Evolutionary conservation across 306 rosid genomes (phyloP).

Genomic region (Parietaria judaica): DNA sequence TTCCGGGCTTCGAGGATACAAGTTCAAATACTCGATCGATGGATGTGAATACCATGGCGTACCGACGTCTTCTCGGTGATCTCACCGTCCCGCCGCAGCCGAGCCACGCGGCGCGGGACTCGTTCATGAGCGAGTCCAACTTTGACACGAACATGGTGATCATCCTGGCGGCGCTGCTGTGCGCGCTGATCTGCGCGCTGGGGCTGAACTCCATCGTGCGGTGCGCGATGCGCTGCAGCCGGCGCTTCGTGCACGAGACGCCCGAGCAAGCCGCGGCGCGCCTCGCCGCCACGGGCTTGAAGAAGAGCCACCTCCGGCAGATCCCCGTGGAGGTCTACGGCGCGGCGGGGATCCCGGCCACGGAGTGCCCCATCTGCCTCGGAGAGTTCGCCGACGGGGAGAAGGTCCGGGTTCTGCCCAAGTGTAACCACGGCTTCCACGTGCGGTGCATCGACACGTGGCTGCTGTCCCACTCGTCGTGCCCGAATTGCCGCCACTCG

Average conservation of each 20-base stretch:
- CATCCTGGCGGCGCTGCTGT: slow-evolving; percentile 58
- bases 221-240: slow-evolving; percentile 43
- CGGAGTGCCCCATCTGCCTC: slow-evolving; percentile 81
- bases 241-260: slow-evolving; percentile 31
- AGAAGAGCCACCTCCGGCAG: slow-evolving; percentile 40
- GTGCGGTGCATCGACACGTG: slow-evolving; percentile 77
- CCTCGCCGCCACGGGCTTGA: slow-evolving; percentile 42
- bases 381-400: slow-evolving; percentile 75
- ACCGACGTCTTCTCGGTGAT: slow-evolving; percentile 34
- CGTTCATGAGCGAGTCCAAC: slow-evolving; percentile 31
- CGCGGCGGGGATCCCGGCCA: slow-evolving; percentile 30
- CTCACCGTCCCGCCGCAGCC: slow-evolving; percentile 27
- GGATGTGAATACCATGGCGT: slow-evolving; percentile 1
- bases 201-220: slow-evolving; percentile 69
- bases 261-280: slow-evolving; percentile 32
- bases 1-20: neutral
- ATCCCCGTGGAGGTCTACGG: slow-evolving; percentile 69
- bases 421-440: slow-evolving; percentile 81
- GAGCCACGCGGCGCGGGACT: slow-evolving; percentile 4
- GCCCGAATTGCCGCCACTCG: slow-evolving; percentile 76
- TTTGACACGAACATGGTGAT: slow-evolving; percentile 86
- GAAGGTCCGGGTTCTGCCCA: slow-evolving; percentile 53
- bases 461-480: slow-evolving; percentile 72
- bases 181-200: slow-evolving; percentile 60
- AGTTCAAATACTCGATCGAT: neutral